Base-by-base conservation (phyloP, 352 stramenopile genomes). In the Phytophthora hybrid region DNA sequence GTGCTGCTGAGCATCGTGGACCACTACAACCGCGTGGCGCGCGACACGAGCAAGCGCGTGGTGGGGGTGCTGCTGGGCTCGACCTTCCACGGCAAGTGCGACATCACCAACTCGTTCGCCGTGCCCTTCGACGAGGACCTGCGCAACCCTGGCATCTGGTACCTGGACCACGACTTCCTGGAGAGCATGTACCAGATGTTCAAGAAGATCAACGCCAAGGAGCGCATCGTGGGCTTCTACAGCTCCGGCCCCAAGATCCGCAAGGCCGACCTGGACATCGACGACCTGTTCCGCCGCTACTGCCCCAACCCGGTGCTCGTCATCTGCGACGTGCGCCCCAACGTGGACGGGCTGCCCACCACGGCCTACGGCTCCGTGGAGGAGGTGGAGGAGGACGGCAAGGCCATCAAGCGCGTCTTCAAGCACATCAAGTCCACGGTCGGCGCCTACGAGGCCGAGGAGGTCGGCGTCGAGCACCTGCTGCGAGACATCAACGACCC, bases 401-500 rank as follows among this genome's bases (percentile, higher is more conserved):
- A 98, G 71, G 93, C 98, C 69, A 98, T 99, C 63, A 92, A 98
- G 72, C 89, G 97, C 66, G 98, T 92, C 18, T 99, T 99, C 91
- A 98, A 98, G 78, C 97, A 99, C 87, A 96, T 99, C 57, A 96
- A 97, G 70, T 98, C 86, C 44, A 93, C 92, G 19, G 97, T 99
- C 67, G 98, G 97, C 56, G 97, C 98, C 32, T 97, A 99, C 66
- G 93, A 98, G 73, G 92, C 94, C 37, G 95, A 98, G 64, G 95
- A 98, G 65, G 97, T 99, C 6, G 98, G 98, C 29, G 98, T 99
- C 1, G 98, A 99, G 83, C 98, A 99, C 82, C 85, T 99, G 69
- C 81, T 99, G 66, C 92, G 98, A 37, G 98, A 99, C 77, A 99
- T 99, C 76, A 99, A 99, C 78, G 98, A 99, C 85, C 98, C 98